Evolutionary conservation across 169 alveolate species (phyloP).

Genomic region (Neospora caninum): DNA sequence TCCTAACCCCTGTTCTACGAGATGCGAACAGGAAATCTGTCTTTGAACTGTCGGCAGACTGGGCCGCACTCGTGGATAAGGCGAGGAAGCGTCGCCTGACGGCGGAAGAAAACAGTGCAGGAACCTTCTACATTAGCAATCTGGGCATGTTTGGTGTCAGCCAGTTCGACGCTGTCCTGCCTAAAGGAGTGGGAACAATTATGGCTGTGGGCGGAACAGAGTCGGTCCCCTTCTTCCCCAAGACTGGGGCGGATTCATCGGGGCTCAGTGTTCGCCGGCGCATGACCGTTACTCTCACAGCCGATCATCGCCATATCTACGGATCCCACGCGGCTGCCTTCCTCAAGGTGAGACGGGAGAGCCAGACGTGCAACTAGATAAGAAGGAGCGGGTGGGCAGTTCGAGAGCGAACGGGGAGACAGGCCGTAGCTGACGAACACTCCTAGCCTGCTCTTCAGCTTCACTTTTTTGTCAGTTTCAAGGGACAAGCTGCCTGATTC

Average conservation of each 20-base stretch:
- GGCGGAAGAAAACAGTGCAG: slow-evolving; percentile 82
- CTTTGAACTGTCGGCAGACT: slow-evolving; percentile 70
- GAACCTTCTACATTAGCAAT: slow-evolving; percentile 89
- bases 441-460: too few species aligned
- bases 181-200: slow-evolving; percentile 86
- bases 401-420: background rate
- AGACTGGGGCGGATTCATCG: background rate
- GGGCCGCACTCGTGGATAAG: slow-evolving; percentile 82
- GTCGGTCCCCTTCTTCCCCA: slow-evolving; percentile 47
- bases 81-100: slow-evolving; percentile 82
- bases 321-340: slow-evolving; percentile 92
- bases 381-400: background rate
- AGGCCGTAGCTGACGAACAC: too few species aligned
- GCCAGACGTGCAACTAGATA: background rate
- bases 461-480: too few species aligned
- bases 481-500: too few species aligned
- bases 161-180: slow-evolving; percentile 85
- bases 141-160: slow-evolving; percentile 90
- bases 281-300: slow-evolving; percentile 86
- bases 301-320: slow-evolving; percentile 91
- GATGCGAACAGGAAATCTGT: slow-evolving; percentile 64
- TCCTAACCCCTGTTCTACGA: slow-evolving; percentile 74
- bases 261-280: slow-evolving; percentile 72
- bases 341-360: slow-evolving; percentile 70
- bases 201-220: slow-evolving; percentile 86